Base-by-base conservation (phyloP, 2,329 filamentous ascomycete genomes). In the Neonectria faginata region DNA sequence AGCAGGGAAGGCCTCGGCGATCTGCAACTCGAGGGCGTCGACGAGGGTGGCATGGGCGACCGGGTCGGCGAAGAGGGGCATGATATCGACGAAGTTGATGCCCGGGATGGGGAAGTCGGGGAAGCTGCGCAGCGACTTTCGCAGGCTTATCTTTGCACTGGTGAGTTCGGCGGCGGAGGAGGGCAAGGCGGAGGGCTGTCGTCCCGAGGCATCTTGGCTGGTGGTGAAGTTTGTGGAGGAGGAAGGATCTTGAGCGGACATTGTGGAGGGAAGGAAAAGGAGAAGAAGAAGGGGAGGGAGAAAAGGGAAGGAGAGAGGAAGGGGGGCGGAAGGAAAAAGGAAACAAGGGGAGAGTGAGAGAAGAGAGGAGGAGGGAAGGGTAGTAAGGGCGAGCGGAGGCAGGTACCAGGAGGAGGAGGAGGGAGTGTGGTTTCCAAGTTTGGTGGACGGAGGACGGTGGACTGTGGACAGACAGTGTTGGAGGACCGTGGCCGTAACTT, bases 11-110 rank as follows among this genome's bases (percentile, higher is more conserved):
- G 85, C 85, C 73, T 90, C 83, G 62, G 86, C 82, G 69, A 97
- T 86, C 79, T 97, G 91, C 67, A 97, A 85, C 81, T 97, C 92
- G 72, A 98, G 91, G 53, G 93, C 93, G 74, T 90, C 88, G 78
- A 97, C 85, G 64, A 99, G 90, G 60, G 89, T 86, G 72, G 87
- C 85, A 82, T 97, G 95, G 66, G 92, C 85, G 56, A 79, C 77
- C 60, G 90, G 89, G 76, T 93, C 87, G 78, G 92, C 89, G 85
- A 99, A 98, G 77, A 98, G 91, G 66, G 96, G 96, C 80, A 99
- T 91, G 82, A 99, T 98, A 79, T 99, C 96, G 84, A 97, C 93
- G 82, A 99, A 99, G 75, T 97, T 86, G 77, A 99, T 95, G 79
- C 96, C 95, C 50, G 92, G 90, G 70, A 91, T 90, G 64, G 95